Base-by-base conservation (phyloP, 257 asterid species). In the Dorcoceras hygrometricum region DNA sequence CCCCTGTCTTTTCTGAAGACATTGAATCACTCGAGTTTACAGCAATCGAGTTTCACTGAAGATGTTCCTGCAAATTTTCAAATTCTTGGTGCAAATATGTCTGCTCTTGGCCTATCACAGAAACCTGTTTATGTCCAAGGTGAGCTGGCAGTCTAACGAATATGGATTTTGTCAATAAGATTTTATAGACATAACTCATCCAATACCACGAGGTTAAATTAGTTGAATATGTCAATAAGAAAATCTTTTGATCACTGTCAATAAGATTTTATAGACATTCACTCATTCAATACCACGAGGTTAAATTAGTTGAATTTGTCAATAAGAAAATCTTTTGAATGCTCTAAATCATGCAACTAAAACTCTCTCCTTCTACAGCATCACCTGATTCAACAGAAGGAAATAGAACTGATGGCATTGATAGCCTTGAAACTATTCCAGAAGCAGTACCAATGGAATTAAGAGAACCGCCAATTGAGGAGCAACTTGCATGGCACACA, bases 71-170 rank as follows among this genome's bases (percentile, higher is more conserved):
- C 28, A 59, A 84, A 77, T 48, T 72, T 88, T 75, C 97, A 90
- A 82, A 85, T 90, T 73, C 83, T 93, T 71, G 97, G 99, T 19
- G 97, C 99, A 71, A 93, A 93, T 84, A 93, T 90, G 95, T 93
- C 99, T 57, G 99, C 99, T 66, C 76, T 93, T 59, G 97, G 99
- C 32, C 83, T 93, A 65, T 93, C 99, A 2, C 99, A 93, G 88
- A 93, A 90, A 84, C 99, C 99, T 69, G 86, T 93, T 66, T 90
- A 90, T 78, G 79, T 76, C 59, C 95, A 88, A 76, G 97, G 99
- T 88, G 56, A 76, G 82, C 57, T 29, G 23, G 16, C 23, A 63
- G 19, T 63, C 60, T 23, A 23, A 28, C 18, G 9, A 20, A 8
- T 24, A 11, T 34, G 25, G 36, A 28, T 24, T 50, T 39, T 65